Conservation (phyloP, 192 early-diverging fungal genomes). For the Rhizophagus prolifer region DNA sequence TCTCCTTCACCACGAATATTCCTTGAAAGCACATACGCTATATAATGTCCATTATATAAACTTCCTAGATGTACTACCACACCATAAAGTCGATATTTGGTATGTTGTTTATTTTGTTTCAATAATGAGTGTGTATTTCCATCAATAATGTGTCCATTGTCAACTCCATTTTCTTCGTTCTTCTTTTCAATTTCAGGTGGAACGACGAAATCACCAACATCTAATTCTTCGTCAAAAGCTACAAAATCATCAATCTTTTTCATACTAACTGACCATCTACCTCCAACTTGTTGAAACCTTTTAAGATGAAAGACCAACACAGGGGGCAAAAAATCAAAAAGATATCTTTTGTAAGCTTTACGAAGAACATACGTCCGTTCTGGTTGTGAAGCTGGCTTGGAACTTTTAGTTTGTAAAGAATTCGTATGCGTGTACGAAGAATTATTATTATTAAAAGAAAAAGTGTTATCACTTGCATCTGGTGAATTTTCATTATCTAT, state of each 20-base stretch:
- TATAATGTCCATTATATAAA: conserved; percentile 44
- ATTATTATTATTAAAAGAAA: background rate
- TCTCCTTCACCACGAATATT: conserved; percentile 5
- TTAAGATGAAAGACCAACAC: conserved; percentile 45
- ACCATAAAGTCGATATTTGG: conserved; percentile 43
- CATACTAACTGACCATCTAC: conserved; percentile 31
- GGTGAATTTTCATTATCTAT: conserved; percentile 16
- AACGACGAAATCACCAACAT: conserved; percentile 38
- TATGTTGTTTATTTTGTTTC: conserved; percentile 5
- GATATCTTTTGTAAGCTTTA: conserved; percentile 41
- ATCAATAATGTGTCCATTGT: conserved; percentile 10
- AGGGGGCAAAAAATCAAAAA: conserved; percentile 38
- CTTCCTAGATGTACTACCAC: conserved; percentile 46
- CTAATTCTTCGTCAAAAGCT: conserved; percentile 37
- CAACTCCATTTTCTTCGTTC: conserved; percentile 10
- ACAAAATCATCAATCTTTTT: conserved; percentile 44
- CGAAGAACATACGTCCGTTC: conserved; percentile 30
- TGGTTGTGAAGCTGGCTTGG: background rate
- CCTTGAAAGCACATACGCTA: conserved; percentile 39
- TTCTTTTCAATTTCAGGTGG: conserved; percentile 33
- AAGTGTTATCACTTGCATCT: background rate
- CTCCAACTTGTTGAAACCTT: conserved; percentile 40
- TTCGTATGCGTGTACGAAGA: background rate
- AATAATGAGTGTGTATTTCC: background rate
- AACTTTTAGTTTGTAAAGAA: background rate